These are phyloP conservation scores for Corylus heterophylla DNA, from an alignment of 306 rosid genomes.

Conservation along the genomic window DNA sequence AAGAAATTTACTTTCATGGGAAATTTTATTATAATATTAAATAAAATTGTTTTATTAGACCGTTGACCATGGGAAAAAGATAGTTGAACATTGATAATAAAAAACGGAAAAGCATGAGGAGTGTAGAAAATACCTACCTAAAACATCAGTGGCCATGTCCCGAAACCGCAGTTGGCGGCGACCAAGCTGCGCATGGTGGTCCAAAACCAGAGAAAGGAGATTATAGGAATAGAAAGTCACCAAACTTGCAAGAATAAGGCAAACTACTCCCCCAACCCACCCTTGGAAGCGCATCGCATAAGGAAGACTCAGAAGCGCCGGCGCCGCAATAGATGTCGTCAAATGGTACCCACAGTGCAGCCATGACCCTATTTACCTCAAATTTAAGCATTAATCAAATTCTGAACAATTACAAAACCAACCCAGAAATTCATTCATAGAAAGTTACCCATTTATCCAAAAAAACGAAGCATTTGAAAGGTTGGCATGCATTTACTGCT, in stretches of 20 bases:
- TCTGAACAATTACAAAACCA: too few relatives aligned
- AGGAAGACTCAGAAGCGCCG: slow-evolving; percentile 66
- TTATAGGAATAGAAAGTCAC: slow-evolving; percentile 78
- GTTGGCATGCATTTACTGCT: too few relatives aligned
- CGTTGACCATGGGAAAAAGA: too few relatives aligned
- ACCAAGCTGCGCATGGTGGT: slow-evolving; percentile 68
- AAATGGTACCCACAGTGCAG: slow-evolving; percentile 80
- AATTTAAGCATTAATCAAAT: too few relatives aligned
- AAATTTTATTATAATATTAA: too few relatives aligned
- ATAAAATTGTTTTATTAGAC: too few relatives aligned
- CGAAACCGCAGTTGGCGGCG: slow-evolving; percentile 69
- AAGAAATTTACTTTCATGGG: too few relatives aligned
- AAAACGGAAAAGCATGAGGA: too few relatives aligned
- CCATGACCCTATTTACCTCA: slow-evolving; percentile 61
- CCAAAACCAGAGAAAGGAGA: slow-evolving; percentile 67
- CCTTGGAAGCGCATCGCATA: slow-evolving; percentile 59
- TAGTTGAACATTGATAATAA: too few relatives aligned
- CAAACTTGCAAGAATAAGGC: slow-evolving; percentile 42
- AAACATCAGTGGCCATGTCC: slow-evolving; percentile 63
- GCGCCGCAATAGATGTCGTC: slow-evolving; percentile 80
- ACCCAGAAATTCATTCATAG: too few relatives aligned
- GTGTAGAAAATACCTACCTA: slow-evolving; percentile 36
- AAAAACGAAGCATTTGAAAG: too few relatives aligned
- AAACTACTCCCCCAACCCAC: slow-evolving; percentile 75
- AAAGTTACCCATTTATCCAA: too few relatives aligned